phyloP scores from a whole-genome alignment of 148 eudicot species.

The Spergularia marina region DNA sequence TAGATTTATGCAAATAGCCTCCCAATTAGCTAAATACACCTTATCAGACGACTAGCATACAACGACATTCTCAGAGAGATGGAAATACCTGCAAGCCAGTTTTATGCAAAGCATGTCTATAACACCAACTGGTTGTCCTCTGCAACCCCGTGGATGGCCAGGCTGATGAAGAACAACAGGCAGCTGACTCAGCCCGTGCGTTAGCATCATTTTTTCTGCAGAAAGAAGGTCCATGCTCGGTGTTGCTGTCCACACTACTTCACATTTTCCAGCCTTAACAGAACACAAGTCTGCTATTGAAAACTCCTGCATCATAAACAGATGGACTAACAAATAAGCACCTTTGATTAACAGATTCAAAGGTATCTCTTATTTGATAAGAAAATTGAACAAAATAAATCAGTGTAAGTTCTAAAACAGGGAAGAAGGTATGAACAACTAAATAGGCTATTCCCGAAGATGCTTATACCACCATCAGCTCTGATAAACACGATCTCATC shows the following conservation, averaged over 20 bases:
- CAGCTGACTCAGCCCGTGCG: constrained; percentile 48
- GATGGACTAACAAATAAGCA: neutral
- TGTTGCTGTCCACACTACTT: constrained; percentile 44
- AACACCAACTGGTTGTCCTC: constrained; percentile 63
- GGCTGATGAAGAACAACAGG: constrained; percentile 58
- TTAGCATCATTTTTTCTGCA: constrained; percentile 58
- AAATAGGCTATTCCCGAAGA: neutral
- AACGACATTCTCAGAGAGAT: neutral
- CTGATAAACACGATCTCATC: neutral
- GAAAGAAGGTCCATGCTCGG: constrained; percentile 62
- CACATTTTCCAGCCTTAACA: constrained; percentile 30
- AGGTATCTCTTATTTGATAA: neutral
- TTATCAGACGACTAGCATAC: no score
- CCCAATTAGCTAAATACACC: no score
- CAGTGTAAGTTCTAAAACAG: neutral
- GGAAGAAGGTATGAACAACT: neutral
- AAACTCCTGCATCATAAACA: constrained; percentile 50
- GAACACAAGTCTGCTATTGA: constrained; percentile 55
- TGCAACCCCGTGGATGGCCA: constrained; percentile 36
- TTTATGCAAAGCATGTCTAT: constrained; percentile 75
- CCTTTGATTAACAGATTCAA: neutral
- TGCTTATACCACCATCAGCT: neutral
- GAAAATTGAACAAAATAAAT: neutral
- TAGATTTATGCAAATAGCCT: no score
- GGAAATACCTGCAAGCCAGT: constrained; percentile 68